phyloP scores from a whole-genome alignment of 179 eudicot species.

The Beta corolliflora region DNA sequence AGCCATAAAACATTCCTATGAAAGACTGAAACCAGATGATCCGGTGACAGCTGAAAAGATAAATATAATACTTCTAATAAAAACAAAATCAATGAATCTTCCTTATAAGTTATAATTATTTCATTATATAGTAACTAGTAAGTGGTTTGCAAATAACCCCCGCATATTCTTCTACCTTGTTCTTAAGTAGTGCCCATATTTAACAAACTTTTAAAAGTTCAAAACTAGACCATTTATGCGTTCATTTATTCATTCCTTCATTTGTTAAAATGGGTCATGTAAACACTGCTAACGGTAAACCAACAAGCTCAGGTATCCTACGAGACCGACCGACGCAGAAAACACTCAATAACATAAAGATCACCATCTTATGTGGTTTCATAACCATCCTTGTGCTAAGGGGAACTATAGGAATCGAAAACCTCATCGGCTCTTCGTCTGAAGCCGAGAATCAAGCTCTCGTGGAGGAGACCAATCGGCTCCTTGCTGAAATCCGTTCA shows the following conservation, averaged over 20 bases:
- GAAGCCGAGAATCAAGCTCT: constrained; percentile 51
- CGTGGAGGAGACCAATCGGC: constrained; percentile 61
- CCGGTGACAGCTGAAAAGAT: constrained; percentile 28
- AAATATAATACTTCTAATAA: not conserved
- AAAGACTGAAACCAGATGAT: not conserved
- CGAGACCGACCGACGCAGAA: constrained; percentile 48
- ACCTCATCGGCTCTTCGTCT: constrained; percentile 40
- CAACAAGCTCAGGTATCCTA: constrained; percentile 22
- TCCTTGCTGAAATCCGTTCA: constrained; percentile 71
- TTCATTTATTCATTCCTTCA: not conserved
- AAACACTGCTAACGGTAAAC: constrained; percentile 27
- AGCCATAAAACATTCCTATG: constrained; percentile 20
- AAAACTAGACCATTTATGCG: not conserved
- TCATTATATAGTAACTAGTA: too few relatives aligned
- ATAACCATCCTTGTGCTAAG: constrained; percentile 83
- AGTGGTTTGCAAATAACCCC: too few relatives aligned
- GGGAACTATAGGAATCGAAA: constrained; percentile 71
- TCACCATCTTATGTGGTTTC: constrained; percentile 77
- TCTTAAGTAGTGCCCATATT: not conserved
- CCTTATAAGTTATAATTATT: too few relatives aligned
- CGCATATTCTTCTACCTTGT: not conserved
- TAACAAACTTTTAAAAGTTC: not conserved
- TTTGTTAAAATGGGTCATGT: constrained; percentile 30
- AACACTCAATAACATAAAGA: constrained; percentile 60
- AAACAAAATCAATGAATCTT: too few relatives aligned